These are phyloP conservation scores for Colletotrichum scovillei DNA, from an alignment of 2,329 filamentous ascomycete genomes.

Conservation along the genomic window DNA sequence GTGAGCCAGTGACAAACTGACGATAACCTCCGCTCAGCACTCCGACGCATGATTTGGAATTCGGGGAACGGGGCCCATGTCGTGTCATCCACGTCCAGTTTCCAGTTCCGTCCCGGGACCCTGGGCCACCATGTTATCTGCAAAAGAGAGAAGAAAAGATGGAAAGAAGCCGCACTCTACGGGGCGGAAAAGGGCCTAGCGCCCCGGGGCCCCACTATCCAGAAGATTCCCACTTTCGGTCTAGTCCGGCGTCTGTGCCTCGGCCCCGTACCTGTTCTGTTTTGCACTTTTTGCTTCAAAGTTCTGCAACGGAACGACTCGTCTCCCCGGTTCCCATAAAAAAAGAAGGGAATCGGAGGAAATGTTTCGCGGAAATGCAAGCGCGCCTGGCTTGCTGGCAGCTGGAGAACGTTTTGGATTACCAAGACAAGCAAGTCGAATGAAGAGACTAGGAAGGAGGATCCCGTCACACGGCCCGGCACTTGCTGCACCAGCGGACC, in stretches of 20 bases:
- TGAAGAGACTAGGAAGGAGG: background rate
- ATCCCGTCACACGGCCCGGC: background rate
- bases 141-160: background rate
- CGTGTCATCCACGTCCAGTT: background rate
- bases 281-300: background rate
- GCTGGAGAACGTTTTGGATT: background rate
- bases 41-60: slow-evolving; percentile 28
- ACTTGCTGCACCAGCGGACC: background rate
- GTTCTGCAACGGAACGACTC: background rate
- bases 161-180: background rate
- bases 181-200: background rate
- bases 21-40: background rate
- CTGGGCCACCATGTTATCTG: background rate
- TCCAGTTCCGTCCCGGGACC: background rate
- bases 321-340: slow-evolving; percentile 5
- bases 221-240: slow-evolving; percentile 25
- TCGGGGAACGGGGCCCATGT: background rate
- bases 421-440: slow-evolving; percentile 1
- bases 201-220: background rate
- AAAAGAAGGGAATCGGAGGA: background rate
- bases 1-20: too few relatives aligned
- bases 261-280: slow-evolving; percentile 6
- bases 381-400: background rate
- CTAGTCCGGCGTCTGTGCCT: slow-evolving; percentile 18
- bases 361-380: slow-evolving; percentile 8